Conservation (phyloP, 2,329 filamentous ascomycete species). For the Davidsoniella eucalypti region DNA sequence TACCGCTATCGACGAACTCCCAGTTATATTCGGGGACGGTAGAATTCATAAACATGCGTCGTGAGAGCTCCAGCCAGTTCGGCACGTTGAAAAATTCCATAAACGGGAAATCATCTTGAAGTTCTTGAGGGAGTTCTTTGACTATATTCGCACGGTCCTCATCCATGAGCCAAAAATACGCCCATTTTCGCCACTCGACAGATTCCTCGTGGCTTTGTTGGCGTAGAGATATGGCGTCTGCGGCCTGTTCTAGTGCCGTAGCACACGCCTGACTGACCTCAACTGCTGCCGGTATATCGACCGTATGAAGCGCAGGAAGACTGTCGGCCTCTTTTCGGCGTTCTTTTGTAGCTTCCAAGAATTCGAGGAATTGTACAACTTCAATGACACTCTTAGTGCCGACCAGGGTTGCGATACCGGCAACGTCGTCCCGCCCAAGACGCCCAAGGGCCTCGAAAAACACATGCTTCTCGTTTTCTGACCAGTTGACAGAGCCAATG, state of each 20-base stretch:
- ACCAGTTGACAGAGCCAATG: slow-evolving; percentile 57
- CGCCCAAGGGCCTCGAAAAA: slow-evolving; percentile 52
- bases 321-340: slow-evolving; percentile 20
- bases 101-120: slow-evolving; percentile 25
- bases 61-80: slow-evolving; percentile 47
- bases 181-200: slow-evolving; percentile 43
- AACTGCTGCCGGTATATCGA: slow-evolving; percentile 52
- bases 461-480: slow-evolving; percentile 46
- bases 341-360: slow-evolving; percentile 37
- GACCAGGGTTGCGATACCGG: slow-evolving; percentile 45
- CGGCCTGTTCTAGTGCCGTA: slow-evolving; percentile 48
- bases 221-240: slow-evolving; percentile 45
- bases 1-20: slow-evolving; percentile 39
- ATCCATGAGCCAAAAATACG: slow-evolving; percentile 49
- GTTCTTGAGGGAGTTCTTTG: background rate
- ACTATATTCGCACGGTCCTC: background rate
- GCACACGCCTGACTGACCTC: slow-evolving; percentile 56
- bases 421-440: slow-evolving; percentile 45
- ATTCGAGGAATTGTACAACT: slow-evolving; percentile 49
- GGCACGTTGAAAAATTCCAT: slow-evolving; percentile 40
- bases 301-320: slow-evolving; percentile 17
- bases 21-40: slow-evolving; percentile 48
- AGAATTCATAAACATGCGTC: slow-evolving; percentile 61
- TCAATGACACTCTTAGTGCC: slow-evolving; percentile 59
- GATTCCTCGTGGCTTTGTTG: slow-evolving; percentile 48